Base-by-base conservation (phyloP, 2,329 filamentous ascomycete genomes). In the Massarina eburnea region DNA sequence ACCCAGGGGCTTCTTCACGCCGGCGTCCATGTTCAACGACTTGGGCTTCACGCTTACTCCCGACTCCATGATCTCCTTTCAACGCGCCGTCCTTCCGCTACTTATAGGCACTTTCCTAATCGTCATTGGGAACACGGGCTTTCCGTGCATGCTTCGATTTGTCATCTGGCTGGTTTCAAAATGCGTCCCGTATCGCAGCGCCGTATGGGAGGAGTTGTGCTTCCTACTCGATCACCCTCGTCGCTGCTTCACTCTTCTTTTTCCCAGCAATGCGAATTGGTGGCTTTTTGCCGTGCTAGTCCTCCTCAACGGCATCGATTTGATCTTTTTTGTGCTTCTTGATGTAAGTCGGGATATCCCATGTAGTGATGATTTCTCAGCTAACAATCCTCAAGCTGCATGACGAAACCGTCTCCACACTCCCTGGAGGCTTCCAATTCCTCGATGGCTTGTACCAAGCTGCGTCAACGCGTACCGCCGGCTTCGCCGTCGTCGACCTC, bases 191-290 rank as follows among this genome's bases (percentile, higher is more conserved):
- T 73, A 72, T 20, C 80, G 76, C 6, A 88, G 84, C 20, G 85
- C 86, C 1, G 68, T 95, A 1, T 96, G 89, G 83, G 92, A 99
- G 68, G 92, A 96, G 67, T 75, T 97, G 9, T 82, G 83, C 29
- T 99, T 99, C 61, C 75, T 99, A 17, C 80, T 99, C 1, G 92
- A 97, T 61, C 94, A 99, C 58, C 94, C 94, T 1, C 86, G 94
- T 64, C 88, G 94, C 43, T 99, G 94, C 72, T 99, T 99, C 64
- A 99, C 94, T 0, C 76, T 99, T 12, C 76, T 99, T 0, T 99
- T 99, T 57, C 94, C 94, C 0, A 85, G 88, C 0, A 84, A 83
- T 43, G 90, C 92, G 1, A 97, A 89, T 1, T 97, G 94, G 94
- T 96, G 91, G 90, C 77, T 99, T 0, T 95, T 97, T 64, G 87